A percentile compares a stretch with the other conserved stretches of the same genome.
Conservation (phyloP, 2,329 filamentous ascomycete genomes). For the Pestalotiopsis sp. region DNA sequence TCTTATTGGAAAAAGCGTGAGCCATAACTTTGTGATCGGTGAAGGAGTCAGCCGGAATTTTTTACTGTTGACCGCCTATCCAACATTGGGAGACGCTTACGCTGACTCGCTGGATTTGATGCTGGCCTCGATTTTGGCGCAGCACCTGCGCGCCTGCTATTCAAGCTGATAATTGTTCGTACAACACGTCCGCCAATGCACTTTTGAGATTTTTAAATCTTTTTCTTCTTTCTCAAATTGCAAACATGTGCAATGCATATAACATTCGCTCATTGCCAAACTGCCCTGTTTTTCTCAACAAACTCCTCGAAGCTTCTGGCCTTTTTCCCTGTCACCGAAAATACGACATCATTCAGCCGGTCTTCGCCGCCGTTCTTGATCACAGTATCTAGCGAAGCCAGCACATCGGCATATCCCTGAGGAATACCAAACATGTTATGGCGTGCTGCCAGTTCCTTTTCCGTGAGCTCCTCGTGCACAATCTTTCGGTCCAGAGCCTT, state of each 20-base stretch:
- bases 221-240: background rate
- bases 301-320: slow-evolving; percentile 34
- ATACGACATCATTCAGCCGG: slow-evolving; percentile 35
- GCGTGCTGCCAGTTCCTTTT: slow-evolving; percentile 28
- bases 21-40: background rate
- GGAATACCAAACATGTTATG: slow-evolving; percentile 30
- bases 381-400: slow-evolving; percentile 34
- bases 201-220: too few relatives aligned
- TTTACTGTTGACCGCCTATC: background rate
- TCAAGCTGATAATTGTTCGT: background rate
- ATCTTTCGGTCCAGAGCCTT: slow-evolving; percentile 34
- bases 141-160: background rate
- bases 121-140: background rate
- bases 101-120: background rate
- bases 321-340: slow-evolving; percentile 33
- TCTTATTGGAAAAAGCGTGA: background rate
- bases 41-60: background rate
- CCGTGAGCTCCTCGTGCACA: slow-evolving; percentile 35
- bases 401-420: slow-evolving; percentile 31
- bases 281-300: slow-evolving; percentile 21
- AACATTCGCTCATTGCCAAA: slow-evolving; percentile 14
- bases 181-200: background rate
- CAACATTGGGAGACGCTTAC: background rate
- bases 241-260: background rate
- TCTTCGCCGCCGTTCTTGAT: slow-evolving; percentile 39